Percentiles rank a stretch among this genome's conserved stretches.
These are phyloP conservation scores for Candida golubevii DNA, from an alignment of 805 yeast species.

Conservation along the genomic window DNA sequence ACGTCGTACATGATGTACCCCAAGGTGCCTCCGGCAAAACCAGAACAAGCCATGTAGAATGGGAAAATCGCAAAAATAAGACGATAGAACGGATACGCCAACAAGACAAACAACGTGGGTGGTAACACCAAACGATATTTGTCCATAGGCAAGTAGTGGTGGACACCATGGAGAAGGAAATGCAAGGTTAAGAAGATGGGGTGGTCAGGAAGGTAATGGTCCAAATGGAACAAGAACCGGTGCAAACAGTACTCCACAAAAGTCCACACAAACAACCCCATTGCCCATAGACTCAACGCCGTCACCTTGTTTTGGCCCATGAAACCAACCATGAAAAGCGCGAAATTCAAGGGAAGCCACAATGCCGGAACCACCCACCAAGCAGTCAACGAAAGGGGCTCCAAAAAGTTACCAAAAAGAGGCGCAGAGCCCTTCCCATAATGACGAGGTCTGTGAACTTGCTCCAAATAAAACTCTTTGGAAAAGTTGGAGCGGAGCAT, in stretches of 20 bases:
- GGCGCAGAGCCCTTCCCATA: constrained; percentile 97
- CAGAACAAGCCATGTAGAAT: constrained; percentile 79
- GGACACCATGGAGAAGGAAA: constrained; percentile 91
- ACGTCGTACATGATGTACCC: constrained; percentile 92
- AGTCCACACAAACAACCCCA: constrained; percentile 94
- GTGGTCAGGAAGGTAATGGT: constrained; percentile 78
- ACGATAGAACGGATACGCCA: constrained; percentile 77
- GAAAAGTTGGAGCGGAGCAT: constrained; percentile 70
- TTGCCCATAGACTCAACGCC: constrained; percentile 55
- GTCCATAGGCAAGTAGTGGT: constrained; percentile 98
- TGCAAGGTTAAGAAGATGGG: constrained; percentile 73
- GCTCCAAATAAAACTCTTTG: constrained; percentile 89
- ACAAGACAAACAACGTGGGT: constrained; percentile 71
- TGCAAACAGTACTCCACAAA: constrained; percentile 83
- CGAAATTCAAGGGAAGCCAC: constrained; percentile 83
- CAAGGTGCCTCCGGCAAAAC: constrained; percentile 92
- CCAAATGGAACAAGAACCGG: constrained; percentile 91
- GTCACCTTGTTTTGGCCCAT: constrained; percentile 41
- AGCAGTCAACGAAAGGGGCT: constrained; percentile 85
- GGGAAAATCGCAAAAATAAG: constrained; percentile 76
- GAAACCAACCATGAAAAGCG: constrained; percentile 56
- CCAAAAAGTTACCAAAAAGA: constrained; percentile 88
- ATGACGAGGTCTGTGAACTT: constrained; percentile 96
- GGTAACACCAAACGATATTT: constrained; percentile 91
- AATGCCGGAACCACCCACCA: constrained; percentile 89